Evolutionary conservation across 2,329 filamentous ascomycete genomes (phyloP).

Genomic region (Nigrograna mackinnonii): DNA sequence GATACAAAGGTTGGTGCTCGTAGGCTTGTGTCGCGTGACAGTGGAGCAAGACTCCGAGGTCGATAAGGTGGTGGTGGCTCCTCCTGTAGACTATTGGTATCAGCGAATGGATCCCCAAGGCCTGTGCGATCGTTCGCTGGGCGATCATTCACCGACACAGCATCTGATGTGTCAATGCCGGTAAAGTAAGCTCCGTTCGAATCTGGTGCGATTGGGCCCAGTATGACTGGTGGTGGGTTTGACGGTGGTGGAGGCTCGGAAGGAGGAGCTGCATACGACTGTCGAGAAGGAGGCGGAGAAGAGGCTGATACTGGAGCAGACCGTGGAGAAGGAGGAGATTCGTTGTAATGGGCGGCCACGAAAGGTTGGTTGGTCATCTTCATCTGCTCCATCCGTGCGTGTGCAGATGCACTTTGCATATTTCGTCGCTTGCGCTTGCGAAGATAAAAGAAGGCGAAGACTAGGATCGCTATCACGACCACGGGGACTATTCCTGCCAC

Average conservation of each 20-base stretch:
- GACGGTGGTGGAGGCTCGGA: slow-evolving; percentile 16
- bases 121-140: slow-evolving; percentile 17
- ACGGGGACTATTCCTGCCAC: slow-evolving; percentile 26
- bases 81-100: slow-evolving; percentile 26
- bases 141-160: slow-evolving; percentile 29
- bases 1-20: slow-evolving; percentile 20
- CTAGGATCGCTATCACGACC: slow-evolving; percentile 27
- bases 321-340: background rate
- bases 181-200: slow-evolving; percentile 38
- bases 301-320: background rate
- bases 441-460: slow-evolving; percentile 26
- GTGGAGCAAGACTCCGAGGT: slow-evolving; percentile 31
- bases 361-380: slow-evolving; percentile 19
- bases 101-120: slow-evolving; percentile 32
- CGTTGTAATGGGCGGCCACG: slow-evolving; percentile 1
- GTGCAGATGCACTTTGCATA: slow-evolving; percentile 9
- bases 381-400: slow-evolving; percentile 24
- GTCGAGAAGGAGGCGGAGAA: background rate
- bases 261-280: slow-evolving; percentile 9
- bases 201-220: slow-evolving; percentile 35
- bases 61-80: slow-evolving; percentile 42
- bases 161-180: slow-evolving; percentile 42
- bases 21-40: slow-evolving; percentile 38
- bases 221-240: slow-evolving; percentile 31
- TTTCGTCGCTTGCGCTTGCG: slow-evolving; percentile 33